Percentiles rank a stretch among this genome's conserved stretches.
phyloP scores from a whole-genome alignment of 2,329 filamentous ascomycete species.

The Ceratocystiopsis brevicomis region DNA sequence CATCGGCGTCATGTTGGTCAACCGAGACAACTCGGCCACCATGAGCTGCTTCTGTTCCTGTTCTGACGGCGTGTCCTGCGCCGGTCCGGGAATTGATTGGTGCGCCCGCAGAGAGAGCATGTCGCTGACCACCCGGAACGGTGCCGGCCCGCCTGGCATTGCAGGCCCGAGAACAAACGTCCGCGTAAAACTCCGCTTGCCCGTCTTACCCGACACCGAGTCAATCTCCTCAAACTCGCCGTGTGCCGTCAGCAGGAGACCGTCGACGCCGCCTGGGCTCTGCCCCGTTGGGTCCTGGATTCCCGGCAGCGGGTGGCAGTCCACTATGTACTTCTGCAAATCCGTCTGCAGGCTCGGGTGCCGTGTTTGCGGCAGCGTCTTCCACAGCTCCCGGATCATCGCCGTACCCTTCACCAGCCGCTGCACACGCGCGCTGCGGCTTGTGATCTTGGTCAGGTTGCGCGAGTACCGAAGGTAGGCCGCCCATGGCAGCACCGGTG shows the following conservation, averaged over 20 bases:
- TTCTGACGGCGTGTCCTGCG: slow-evolving; percentile 10
- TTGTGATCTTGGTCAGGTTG: slow-evolving; percentile 53
- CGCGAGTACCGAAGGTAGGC: slow-evolving; percentile 60
- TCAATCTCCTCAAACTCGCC: slow-evolving; percentile 69
- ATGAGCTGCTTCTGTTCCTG: slow-evolving; percentile 43
- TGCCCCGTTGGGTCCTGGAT: slow-evolving; percentile 51
- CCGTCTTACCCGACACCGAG: slow-evolving; percentile 30
- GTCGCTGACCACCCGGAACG: slow-evolving; percentile 61
- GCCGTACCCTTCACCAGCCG: slow-evolving; percentile 46
- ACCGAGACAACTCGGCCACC: slow-evolving; percentile 54
- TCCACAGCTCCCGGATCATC: slow-evolving; percentile 50
- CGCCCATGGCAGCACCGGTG: slow-evolving; percentile 42
- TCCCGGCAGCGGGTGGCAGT: slow-evolving; percentile 56
- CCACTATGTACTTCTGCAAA: slow-evolving; percentile 59
- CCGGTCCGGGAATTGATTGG: slow-evolving; percentile 26
- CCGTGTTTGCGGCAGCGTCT: slow-evolving; percentile 47
- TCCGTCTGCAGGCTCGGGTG: slow-evolving; percentile 54
- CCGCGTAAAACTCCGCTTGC: slow-evolving; percentile 63
- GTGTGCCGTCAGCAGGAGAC: slow-evolving; percentile 60
- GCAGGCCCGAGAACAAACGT: slow-evolving; percentile 65
- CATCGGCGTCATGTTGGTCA: slow-evolving; percentile 61
- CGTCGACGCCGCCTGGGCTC: slow-evolving; percentile 49
- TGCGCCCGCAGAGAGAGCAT: slow-evolving; percentile 56
- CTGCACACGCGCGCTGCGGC: slow-evolving; percentile 33
- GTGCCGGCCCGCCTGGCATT: slow-evolving; percentile 34